Percentiles rank a stretch among this genome's conserved stretches.
These are phyloP conservation scores for Alternaria angustiovoidea DNA, from an alignment of 2,329 filamentous ascomycete species.

Conservation along the genomic window DNA sequence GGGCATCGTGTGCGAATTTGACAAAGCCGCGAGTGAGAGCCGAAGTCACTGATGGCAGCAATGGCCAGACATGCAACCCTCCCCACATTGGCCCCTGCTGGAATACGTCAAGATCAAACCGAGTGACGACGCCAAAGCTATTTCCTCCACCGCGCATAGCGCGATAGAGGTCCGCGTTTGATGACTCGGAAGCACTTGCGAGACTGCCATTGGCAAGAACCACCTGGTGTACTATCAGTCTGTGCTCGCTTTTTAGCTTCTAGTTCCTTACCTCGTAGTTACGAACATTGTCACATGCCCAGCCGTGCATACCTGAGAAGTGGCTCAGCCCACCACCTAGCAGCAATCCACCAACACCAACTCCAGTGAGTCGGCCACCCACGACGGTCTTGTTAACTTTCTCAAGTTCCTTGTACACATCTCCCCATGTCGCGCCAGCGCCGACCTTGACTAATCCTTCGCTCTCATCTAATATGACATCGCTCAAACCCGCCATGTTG, in stretches of 20 bases:
- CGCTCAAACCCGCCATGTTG: conserved; percentile 20
- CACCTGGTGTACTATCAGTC: not conserved
- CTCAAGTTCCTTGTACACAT: conserved; percentile 37
- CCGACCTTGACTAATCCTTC: conserved; percentile 17
- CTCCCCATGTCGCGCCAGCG: conserved; percentile 36
- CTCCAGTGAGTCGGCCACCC: conserved; percentile 23
- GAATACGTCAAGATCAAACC: conserved; percentile 21
- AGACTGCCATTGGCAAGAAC: conserved; percentile 27
- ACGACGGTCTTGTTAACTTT: conserved; percentile 9
- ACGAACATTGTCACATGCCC: conserved; percentile 43
- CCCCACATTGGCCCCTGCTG: conserved; percentile 27
- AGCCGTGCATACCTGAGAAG: conserved; percentile 37
- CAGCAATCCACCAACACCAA: conserved; percentile 34
- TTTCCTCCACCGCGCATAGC: conserved; percentile 44
- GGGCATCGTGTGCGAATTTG: conserved; percentile 1
- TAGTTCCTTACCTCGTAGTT: conserved; percentile 34
- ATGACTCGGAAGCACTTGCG: conserved; percentile 24
- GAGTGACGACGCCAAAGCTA: conserved; percentile 40
- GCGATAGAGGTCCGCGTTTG: conserved; percentile 50
- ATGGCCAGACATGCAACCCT: conserved; percentile 3
- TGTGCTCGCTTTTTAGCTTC: not conserved
- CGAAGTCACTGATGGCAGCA: not conserved
- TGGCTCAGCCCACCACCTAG: conserved; percentile 47
- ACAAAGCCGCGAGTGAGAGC: conserved; percentile 1
- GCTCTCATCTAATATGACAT: conserved; percentile 6